These are phyloP conservation scores for Immersiporthe knoxdaviesiana DNA, from an alignment of 2,329 filamentous ascomycete genomes.

Conservation along the genomic window DNA sequence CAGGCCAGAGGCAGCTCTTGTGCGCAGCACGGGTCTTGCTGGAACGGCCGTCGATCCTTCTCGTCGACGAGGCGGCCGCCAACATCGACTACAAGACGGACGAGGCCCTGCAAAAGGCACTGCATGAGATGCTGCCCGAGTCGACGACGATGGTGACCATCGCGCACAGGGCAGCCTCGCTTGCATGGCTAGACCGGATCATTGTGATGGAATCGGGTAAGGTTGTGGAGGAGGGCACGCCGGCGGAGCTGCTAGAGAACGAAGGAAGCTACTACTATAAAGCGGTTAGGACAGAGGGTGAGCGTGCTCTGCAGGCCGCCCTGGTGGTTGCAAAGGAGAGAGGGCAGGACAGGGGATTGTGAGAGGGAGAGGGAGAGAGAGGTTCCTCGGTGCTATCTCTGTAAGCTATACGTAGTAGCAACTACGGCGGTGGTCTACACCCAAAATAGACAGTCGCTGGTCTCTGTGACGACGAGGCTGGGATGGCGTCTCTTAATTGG, in stretches of 20 bases:
- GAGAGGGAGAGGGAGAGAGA: no score
- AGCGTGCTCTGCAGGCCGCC: constrained; percentile 7
- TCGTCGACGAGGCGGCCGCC: constrained; percentile 24
- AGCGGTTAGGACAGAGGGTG: constrained; percentile 2
- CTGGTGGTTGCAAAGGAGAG: constrained; percentile 6
- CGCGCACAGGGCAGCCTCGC: constrained; percentile 17
- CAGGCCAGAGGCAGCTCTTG: constrained; percentile 39
- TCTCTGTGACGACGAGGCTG: not conserved
- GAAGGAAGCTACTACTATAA: constrained; percentile 10
- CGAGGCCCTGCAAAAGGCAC: constrained; percentile 13
- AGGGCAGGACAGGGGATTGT: not conserved
- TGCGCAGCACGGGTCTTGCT: constrained; percentile 36
- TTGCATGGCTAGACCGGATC: constrained; percentile 15
- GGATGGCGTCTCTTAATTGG: not conserved
- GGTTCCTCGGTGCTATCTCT: not conserved
- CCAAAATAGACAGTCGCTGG: not conserved
- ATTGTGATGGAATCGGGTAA: constrained; percentile 15
- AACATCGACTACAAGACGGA: constrained; percentile 22
- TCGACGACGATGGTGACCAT: constrained; percentile 18
- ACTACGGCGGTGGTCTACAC: not conserved
- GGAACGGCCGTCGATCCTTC: constrained; percentile 10
- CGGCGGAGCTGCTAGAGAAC: not conserved
- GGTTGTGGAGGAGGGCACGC: constrained; percentile 16
- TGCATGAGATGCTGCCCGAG: not conserved
- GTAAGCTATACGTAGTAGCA: not conserved